These are phyloP conservation scores for Pichia phayaonensis DNA, from an alignment of 805 yeast species.

Conservation along the genomic window DNA sequence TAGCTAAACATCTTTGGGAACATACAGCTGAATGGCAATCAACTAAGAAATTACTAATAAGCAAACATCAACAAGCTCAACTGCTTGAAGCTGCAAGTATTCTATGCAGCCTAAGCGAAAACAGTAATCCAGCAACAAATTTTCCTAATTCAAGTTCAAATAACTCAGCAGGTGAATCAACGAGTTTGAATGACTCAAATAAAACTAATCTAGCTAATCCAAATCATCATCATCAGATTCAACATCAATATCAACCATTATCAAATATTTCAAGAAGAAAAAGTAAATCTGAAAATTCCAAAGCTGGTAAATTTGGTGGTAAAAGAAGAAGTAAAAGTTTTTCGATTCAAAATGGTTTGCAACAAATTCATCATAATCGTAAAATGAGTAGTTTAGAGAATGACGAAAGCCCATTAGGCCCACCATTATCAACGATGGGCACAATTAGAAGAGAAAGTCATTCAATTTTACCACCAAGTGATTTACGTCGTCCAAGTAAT, in stretches of 20 bases:
- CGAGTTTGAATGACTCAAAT: background rate
- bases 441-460: conserved; percentile 8
- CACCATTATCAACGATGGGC: background rate
- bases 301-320: conserved; percentile 10
- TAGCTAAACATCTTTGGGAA: conserved; percentile 88
- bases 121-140: background rate
- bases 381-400: background rate
- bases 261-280: conserved; percentile 4
- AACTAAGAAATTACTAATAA: conserved; percentile 69
- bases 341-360: background rate
- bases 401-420: background rate
- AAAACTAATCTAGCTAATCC: background rate
- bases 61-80: conserved; percentile 87
- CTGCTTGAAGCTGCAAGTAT: conserved; percentile 72
- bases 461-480: conserved; percentile 10
- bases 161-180: background rate
- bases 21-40: conserved; percentile 93
- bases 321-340: conserved; percentile 7
- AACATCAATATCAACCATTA: background rate
- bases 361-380: background rate
- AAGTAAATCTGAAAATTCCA: conserved; percentile 8
- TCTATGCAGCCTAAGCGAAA: conserved; percentile 64
- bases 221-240: background rate
- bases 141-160: background rate
- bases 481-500: conserved; percentile 5